Percentiles rank a stretch among this genome's conserved stretches.
Evolutionary conservation across 176 grass and related monocot genomes (phyloP).

Genomic region (Pharus latifolius): DNA sequence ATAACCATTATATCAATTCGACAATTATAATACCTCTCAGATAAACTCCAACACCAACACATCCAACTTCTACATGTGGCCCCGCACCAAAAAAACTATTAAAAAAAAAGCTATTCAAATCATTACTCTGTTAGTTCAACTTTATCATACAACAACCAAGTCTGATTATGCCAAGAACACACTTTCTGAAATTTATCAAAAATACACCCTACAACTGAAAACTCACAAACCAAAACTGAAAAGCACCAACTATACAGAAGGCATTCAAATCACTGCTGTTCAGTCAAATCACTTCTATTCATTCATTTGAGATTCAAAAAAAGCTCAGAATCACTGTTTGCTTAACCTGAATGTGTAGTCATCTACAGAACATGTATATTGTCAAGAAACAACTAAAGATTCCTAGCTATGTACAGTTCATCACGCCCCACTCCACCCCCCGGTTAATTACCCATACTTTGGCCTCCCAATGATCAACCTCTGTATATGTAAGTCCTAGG

Average conservation of each 20-base stretch:
- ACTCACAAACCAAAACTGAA: neutral
- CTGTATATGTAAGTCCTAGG: conserved; percentile 16
- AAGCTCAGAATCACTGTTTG: neutral
- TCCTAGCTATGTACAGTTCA: neutral
- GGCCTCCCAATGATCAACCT: neutral
- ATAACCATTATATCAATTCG: too few relatives aligned
- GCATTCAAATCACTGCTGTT: neutral
- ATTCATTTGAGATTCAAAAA: conserved; percentile 5
- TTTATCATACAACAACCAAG: neutral
- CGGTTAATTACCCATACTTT: neutral
- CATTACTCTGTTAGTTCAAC: neutral
- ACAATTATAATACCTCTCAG: too few relatives aligned
- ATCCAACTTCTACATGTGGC: too few relatives aligned
- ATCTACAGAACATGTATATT: neutral
- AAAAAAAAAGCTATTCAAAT: neutral
- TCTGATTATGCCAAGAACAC: neutral
- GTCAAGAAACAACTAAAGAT: neutral
- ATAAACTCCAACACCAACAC: too few relatives aligned
- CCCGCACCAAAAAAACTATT: too few relatives aligned
- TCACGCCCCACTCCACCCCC: neutral
- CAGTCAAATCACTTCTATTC: neutral
- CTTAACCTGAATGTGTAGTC: neutral
- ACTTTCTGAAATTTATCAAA: neutral
- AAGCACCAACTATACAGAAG: neutral
- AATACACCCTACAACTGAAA: neutral